Evolutionary conservation across 164 flowering plant genomes (phyloP).

Genomic region (Platanus orientalis): DNA sequence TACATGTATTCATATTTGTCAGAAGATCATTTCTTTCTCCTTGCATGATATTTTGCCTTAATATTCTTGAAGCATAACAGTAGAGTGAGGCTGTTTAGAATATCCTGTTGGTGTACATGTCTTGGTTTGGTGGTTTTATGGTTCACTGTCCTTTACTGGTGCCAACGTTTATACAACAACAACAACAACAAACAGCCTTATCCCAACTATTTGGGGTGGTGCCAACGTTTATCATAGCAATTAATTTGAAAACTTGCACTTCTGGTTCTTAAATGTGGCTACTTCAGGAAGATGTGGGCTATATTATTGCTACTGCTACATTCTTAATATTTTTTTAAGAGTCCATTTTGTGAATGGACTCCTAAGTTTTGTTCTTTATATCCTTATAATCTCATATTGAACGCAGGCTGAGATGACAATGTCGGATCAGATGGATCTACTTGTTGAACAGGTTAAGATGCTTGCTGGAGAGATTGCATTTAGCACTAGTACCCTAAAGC

Average conservation of each 20-base stretch:
- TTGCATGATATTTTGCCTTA: no score
- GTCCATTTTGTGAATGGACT: background rate
- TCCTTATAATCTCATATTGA: background rate
- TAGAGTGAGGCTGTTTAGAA: background rate
- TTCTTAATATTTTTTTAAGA: background rate
- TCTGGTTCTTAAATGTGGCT: background rate
- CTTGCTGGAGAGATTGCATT: constrained; percentile 99
- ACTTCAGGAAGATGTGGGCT: background rate
- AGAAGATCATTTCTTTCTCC: no score
- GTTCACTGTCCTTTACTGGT: background rate
- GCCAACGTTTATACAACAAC: background rate
- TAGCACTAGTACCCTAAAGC: constrained; percentile 88
- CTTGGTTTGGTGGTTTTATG: background rate
- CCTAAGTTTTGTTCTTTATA: constrained; percentile 4
- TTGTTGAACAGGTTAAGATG: constrained; percentile 97
- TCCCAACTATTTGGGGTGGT: no score
- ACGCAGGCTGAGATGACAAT: constrained; percentile 57
- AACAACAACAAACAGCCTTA: no score
- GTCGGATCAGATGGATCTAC: constrained; percentile 91
- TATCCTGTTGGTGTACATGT: background rate
- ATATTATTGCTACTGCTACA: background rate
- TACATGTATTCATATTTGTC: no score
- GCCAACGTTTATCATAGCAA: background rate
- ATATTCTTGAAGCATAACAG: no score
- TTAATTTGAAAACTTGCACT: background rate